Base-by-base conservation (phyloP, 106 monocot species). In the Allium cepa region DNA sequence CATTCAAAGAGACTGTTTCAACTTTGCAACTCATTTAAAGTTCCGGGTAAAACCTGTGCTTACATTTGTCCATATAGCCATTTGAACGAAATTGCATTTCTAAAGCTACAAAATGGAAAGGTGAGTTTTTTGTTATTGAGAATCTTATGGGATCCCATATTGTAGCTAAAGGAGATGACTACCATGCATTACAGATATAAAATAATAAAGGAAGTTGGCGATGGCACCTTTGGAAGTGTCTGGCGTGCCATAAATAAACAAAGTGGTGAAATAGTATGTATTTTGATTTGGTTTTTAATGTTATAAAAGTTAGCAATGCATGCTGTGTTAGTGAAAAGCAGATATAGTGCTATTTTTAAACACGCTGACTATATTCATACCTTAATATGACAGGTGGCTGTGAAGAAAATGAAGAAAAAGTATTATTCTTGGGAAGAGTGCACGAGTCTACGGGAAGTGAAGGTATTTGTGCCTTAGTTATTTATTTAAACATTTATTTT, bases 391-490 rank as follows among this genome's bases (percentile, higher is more conserved):
- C 64, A 99, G 99, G 99, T 99, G 76, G 99, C 99, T 75, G 83
- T 93, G 46, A 99, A 99, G 75, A 93, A 99, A 83, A 87, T 99
- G 93, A 99, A 93, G 79, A 99, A 72, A 62, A 93, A 87, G 27
- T 99, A 99, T 66, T 93, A 85, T 70, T 81, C 99, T 15, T 99
- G 99, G 99, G 99, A 99, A 56, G 93, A 99, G 70, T 99, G 99
- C 76, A 82, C 90, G 64, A 99, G 78, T 75, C 85, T 99, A 8
- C 87, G 93, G 64, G 99, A 99, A 90, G 93, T 99, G 62, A 99
- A 99, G 93, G 99, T 99, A 75, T 17, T 60, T 51, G n/a, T 47
- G 26, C 7, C 7, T 22, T 16, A 28, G n/a, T 62, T 5, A 17
- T 17, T 27, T 56, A 52, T 46, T 22, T 11, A 66, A n/a, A 48